Conservation (phyloP, 2,329 filamentous ascomycete species). For the Seiridium unicorne region DNA sequence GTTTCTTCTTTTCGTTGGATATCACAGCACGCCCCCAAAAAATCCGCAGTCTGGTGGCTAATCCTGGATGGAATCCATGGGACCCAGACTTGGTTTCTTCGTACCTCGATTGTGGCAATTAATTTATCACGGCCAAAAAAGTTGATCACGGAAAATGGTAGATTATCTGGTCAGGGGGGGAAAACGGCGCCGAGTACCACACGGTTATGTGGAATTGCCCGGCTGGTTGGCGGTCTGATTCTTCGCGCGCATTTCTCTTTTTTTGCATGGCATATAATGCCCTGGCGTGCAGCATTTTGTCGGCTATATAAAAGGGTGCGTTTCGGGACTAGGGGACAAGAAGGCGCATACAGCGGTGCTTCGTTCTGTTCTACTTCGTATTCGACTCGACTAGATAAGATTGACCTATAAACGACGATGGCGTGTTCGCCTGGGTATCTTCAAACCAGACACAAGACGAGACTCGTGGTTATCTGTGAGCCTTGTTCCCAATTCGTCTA, state of each 20-base stretch:
- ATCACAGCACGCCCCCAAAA: background rate
- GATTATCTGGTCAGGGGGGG: background rate
- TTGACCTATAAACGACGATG: background rate
- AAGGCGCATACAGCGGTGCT: background rate
- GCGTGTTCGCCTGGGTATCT: background rate
- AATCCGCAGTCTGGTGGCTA: background rate
- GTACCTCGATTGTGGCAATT: background rate
- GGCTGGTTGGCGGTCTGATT: background rate
- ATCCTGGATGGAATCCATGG: background rate
- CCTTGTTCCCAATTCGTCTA: background rate
- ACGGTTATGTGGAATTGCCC: background rate
- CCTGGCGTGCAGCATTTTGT: slow-evolving; percentile 4
- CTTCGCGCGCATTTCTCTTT: background rate
- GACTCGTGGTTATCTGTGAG: background rate
- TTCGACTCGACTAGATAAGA: background rate
- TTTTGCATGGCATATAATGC: slow-evolving; percentile 1
- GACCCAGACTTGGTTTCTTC: background rate
- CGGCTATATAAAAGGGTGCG: background rate
- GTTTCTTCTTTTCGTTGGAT: background rate
- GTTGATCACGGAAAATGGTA: slow-evolving; percentile 1
- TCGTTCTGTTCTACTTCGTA: background rate
- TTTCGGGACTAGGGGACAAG: background rate
- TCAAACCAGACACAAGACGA: too few species aligned
- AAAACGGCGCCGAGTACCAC: background rate
- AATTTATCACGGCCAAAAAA: background rate